Base-by-base conservation (phyloP, 805 yeast species). In the Saccharomycopsis javanensis region DNA sequence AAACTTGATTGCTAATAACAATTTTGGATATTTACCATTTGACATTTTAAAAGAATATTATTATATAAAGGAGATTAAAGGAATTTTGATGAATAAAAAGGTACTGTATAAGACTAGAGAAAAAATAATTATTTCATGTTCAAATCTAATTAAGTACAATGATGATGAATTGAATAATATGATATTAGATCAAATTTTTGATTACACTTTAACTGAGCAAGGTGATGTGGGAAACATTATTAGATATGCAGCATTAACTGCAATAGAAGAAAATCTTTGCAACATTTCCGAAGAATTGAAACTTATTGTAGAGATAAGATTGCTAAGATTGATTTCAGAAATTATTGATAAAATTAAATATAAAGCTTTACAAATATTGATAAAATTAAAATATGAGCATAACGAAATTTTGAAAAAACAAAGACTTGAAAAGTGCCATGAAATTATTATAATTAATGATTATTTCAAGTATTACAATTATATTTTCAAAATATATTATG, bases 201-300 rank as follows among this genome's bases (percentile, higher is more conserved):
- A 91, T 64, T 89, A 90, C 67, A 80, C 96, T 0, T 71, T 79
- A 1, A 86, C 92, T 0, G 80, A 80, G 28, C 86, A 88, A 65
- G 98, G 98, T 8, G 98, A 91, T 70, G 91, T 90, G n/a, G 98
- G 98, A 1, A 80, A 88, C 51, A 78, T 81, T 63, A 78, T 89
- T 1, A 72, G 98, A 51, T 61, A 66, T 1, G 75, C 83, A 0
- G 72, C 83, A 1, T 66, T 86, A 1, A 37, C 62, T 5, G 64
- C 81, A 2, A 67, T 83, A 0, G 54, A 60, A 0, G 46, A 62
- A 0, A 73, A 77, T 60, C 38, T 64, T 3, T 52, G 54, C 0
- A 27, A 28, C 18, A 64, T 69, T 42, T 56, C 51, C 42, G 33
- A 35, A 13, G 56, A 35, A 8, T 52, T 66, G n/a, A 46, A 51